Evolutionary conservation across 2,329 filamentous ascomycete genomes (phyloP), one percentile per base, ranked within the genome.

Genomic region (Pseudogymnoascus sp.): DNA sequence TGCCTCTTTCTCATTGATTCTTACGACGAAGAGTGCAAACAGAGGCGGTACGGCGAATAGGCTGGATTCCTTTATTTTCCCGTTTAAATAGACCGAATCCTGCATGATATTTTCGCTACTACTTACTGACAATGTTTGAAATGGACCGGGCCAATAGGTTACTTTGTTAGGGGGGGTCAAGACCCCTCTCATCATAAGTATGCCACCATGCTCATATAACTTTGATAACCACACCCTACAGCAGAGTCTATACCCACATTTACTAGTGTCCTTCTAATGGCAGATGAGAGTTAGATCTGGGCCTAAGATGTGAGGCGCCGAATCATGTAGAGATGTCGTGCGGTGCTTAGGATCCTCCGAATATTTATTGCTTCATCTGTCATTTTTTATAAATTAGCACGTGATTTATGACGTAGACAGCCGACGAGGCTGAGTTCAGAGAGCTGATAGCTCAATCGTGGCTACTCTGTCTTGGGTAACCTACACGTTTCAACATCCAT

Each of bases 391-490:
- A 33, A 11, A 11, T 6, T 31, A 55, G 21, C 49, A 55, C 49
- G 49, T 55, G 49, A 33, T 55, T 26, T 33, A 55, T 55, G 49
- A 55, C 49, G 49, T 55, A 55, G 49, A 6, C 10, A 55, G 49
- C 49, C 29, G 16, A 55, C 29, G 49, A 55, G 49, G 49, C 49
- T 55, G 29, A 55, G 29, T 33, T 35, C 49, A 55, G 49, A 33
- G 10, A 55, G n/a, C 49, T 33, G 49, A 55, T 55, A 55, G 29
- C 29, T 55, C 49, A 55, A 35, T 35, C 49, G 49, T 55, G 49
- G 49, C 49, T 55, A 35, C 49, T 33, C 49, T 55, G 29, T 35
- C 16, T 55, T 55, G 11, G 45, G 29, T 55, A 35, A 33, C n/a
- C 21, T 35, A 55, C 49, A 33, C 29, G 29, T 55, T 35, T 55